Conservation (phyloP, 305 asterid species). For the Fraxinus greggii region DNA sequence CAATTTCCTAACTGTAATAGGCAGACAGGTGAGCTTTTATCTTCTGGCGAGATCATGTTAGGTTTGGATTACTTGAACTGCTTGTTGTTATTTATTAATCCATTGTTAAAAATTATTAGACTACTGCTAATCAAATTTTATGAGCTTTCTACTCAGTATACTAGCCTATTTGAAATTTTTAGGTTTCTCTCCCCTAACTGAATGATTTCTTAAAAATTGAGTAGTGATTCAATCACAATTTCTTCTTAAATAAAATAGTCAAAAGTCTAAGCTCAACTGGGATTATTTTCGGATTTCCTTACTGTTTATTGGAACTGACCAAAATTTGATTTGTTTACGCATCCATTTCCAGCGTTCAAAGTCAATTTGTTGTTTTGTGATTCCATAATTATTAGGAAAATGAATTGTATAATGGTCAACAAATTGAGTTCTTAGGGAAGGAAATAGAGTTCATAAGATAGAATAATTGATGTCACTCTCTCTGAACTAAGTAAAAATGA, state of each 20-base stretch:
- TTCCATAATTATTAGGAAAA: background rate
- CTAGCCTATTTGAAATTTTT: background rate
- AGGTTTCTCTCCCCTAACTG: background rate
- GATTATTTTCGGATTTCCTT: background rate
- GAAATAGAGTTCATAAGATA: background rate
- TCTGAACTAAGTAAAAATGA: background rate
- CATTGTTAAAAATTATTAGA: background rate
- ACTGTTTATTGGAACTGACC: background rate
- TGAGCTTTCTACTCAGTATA: background rate
- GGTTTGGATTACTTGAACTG: background rate
- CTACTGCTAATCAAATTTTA: background rate
- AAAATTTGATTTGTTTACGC: background rate
- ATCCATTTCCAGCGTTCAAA: background rate
- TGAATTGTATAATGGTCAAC: background rate
- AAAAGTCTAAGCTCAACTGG: background rate
- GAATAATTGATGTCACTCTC: background rate
- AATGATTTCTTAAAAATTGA: background rate
- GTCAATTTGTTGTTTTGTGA: background rate
- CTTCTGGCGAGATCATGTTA: background rate
- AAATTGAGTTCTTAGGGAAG: background rate
- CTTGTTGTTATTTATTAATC: background rate
- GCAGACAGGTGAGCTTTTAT: slow-evolving; percentile 27
- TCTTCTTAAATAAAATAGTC: background rate
- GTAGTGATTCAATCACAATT: background rate
- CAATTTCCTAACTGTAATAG: slow-evolving; percentile 23